These are phyloP conservation scores for Solanum hybrid DNA, from an alignment of 305 asterid genomes.

Conservation along the genomic window DNA sequence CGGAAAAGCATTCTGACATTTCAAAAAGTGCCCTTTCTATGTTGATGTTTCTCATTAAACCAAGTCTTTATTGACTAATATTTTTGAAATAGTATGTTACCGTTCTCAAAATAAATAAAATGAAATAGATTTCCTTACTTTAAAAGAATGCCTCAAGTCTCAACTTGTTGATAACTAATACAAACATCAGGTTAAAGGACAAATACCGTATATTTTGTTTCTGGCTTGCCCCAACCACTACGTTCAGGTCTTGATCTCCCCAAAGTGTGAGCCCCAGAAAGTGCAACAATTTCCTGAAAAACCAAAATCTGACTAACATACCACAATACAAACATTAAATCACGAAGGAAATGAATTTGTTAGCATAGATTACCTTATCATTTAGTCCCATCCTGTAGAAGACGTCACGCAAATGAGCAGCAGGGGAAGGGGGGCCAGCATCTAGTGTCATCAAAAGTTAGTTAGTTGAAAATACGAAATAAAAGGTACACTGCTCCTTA, in stretches of 20 bases:
- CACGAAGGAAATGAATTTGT: neutral
- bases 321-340: neutral
- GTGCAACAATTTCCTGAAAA: conserved; percentile 89
- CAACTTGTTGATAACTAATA: neutral
- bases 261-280: conserved; percentile 93
- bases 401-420: conserved; percentile 84
- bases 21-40: neutral
- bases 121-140: neutral
- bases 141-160: neutral
- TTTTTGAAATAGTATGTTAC: neutral
- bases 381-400: conserved; percentile 85
- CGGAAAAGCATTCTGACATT: neutral
- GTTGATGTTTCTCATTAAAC: neutral
- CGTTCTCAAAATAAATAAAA: neutral
- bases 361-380: conserved; percentile 55
- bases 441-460: conserved; percentile 32
- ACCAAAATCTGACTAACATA: conserved; percentile 8
- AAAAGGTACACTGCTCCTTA: neutral
- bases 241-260: conserved; percentile 99
- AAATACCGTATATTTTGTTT: conserved; percentile 85
- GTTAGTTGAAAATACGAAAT: conserved; percentile 8
- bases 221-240: conserved; percentile 97
- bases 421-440: conserved; percentile 97
- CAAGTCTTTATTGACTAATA: neutral
- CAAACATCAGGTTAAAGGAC: neutral